Conservation (phyloP, 2,329 filamentous ascomycete genomes). For the Trichophyton schoenleinii region DNA sequence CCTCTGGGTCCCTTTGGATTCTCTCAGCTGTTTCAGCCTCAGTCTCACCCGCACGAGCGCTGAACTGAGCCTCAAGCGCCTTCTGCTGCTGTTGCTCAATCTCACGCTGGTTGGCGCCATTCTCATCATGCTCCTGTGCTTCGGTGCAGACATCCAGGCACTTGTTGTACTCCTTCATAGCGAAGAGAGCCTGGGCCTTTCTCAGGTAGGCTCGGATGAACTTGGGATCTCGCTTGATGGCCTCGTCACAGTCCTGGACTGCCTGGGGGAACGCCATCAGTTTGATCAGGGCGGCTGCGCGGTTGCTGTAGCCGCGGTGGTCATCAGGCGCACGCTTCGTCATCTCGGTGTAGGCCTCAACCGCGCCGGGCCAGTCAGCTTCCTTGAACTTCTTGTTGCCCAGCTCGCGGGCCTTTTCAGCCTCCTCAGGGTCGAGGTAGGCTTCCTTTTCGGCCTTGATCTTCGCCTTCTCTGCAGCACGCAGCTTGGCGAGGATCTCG, state of each 20-base stretch:
- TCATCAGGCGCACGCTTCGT: constrained; percentile 89
- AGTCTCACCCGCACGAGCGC: constrained; percentile 81
- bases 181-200: constrained; percentile 88
- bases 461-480: constrained; percentile 77
- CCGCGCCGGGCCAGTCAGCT: constrained; percentile 84
- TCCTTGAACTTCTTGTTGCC: constrained; percentile 97
- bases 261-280: constrained; percentile 90
- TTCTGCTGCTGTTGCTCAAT: constrained; percentile 93
- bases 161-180: constrained; percentile 97
- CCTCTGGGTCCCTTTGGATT: constrained; percentile 80
- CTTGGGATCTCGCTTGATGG: constrained; percentile 77
- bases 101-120: constrained; percentile 72
- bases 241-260: constrained; percentile 79
- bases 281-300: constrained; percentile 92
- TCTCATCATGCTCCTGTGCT: constrained; percentile 63
- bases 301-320: constrained; percentile 90
- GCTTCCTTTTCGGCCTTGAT: constrained; percentile 60
- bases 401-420: constrained; percentile 86
- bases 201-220: constrained; percentile 95
- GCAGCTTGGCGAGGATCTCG: constrained; percentile 84
- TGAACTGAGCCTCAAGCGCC: constrained; percentile 79
- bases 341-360: constrained; percentile 93
- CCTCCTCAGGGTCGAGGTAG: constrained; percentile 82
- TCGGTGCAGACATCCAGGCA: constrained; percentile 80
- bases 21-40: constrained; percentile 92